Base-by-base conservation (phyloP, 192 early-diverging fungal genomes). In the Podochytrium sp. region DNA sequence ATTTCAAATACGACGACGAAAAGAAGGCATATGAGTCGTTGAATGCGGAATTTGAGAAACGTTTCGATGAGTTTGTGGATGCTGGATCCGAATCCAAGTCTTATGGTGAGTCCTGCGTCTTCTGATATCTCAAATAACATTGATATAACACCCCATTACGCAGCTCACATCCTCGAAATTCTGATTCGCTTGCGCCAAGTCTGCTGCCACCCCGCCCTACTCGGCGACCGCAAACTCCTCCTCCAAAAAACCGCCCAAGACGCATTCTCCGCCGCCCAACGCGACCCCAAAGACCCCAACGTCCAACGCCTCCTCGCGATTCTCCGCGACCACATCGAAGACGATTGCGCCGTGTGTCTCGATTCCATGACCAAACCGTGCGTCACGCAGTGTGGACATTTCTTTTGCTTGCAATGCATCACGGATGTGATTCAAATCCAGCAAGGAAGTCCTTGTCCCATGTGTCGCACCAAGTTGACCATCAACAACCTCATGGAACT, bases 101-200 rank as follows among this genome's bases (percentile, higher is more conserved):
- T n/a, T n/a, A n/a, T n/a, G n/a, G n/a, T n/a, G n/a, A n/a, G n/a
- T n/a, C n/a, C n/a, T n/a, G n/a, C n/a, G n/a, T n/a, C n/a, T n/a
- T n/a, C n/a, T n/a, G n/a, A n/a, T n/a, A n/a, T n/a, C n/a, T n/a
- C n/a, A n/a, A n/a, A n/a, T n/a, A n/a, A n/a, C n/a, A n/a, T n/a
- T n/a, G n/a, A n/a, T n/a, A n/a, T n/a, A n/a, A n/a, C n/a, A n/a
- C n/a, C n/a, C n/a, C n/a, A n/a, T n/a, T n/a, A 25, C 5, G 29
- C 52, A 55, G 52, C 52, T 27, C 52, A 55, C 23, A 55, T 55
- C 29, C 52, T 55, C 23, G 52, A 55, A 55, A 55, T 55, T 27
- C 52, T 55, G 29, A 55, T 55, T 27, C 5, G 52, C 5, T 27
- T 55, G 5, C 52, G 52, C 52, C 52, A 55, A 55, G 52, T 55